phyloP scores from a whole-genome alignment of 305 asterid genomes.

The Fraxinus ornus region DNA sequence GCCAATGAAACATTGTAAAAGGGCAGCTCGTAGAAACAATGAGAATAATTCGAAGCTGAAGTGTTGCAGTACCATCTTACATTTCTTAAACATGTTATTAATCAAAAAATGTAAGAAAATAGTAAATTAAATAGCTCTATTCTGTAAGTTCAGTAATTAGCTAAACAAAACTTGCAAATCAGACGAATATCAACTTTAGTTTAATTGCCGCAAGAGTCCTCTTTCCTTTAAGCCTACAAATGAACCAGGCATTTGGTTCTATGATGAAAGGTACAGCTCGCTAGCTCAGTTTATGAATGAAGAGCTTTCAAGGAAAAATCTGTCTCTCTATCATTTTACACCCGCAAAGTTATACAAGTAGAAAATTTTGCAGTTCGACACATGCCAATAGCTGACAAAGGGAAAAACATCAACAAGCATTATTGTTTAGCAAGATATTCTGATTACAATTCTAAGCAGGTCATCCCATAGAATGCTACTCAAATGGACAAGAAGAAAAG shows the following conservation, averaged over 20 bases:
- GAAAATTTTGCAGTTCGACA: background rate
- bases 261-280: background rate
- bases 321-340: background rate
- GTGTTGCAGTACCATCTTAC: background rate
- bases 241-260: background rate
- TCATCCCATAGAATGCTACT: background rate
- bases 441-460: background rate
- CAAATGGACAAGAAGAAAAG: background rate
- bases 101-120: background rate
- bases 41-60: background rate
- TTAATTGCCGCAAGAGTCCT: background rate
- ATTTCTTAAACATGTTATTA: background rate
- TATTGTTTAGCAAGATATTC: background rate
- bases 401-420: background rate
- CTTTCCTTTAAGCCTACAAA: background rate
- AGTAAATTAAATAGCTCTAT: background rate
- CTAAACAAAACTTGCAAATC: background rate
- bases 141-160: background rate
- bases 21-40: background rate
- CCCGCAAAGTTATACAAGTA: background rate
- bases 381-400: background rate
- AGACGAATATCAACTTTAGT: background rate
- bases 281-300: background rate
- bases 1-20: background rate
- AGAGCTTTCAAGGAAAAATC: background rate